Conservation (phyloP, 2,329 filamentous ascomycete species). For the Knoxdaviesia proteae region DNA sequence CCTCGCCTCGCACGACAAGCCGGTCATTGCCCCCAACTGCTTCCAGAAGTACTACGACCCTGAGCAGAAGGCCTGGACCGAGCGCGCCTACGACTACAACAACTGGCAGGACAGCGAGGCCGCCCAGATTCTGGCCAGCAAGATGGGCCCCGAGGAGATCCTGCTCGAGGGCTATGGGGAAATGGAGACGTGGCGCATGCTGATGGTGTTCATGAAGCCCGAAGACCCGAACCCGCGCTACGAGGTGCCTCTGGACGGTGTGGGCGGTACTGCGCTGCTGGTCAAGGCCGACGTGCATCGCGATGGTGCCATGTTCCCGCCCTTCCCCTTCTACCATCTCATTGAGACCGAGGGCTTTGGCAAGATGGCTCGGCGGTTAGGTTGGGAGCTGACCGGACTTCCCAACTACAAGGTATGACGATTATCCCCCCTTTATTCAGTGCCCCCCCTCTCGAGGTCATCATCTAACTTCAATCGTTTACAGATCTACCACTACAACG, state of each 20-base stretch:
- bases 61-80: conserved; percentile 45
- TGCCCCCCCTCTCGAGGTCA: conserved; percentile 1
- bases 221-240: conserved; percentile 30
- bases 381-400: conserved; percentile 70
- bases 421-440: background rate
- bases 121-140: conserved; percentile 51
- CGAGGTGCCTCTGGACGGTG: conserved; percentile 68
- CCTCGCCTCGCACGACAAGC: conserved; percentile 66
- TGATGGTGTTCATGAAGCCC: conserved; percentile 70
- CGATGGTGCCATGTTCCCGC: conserved; percentile 95
- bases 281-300: conserved; percentile 95
- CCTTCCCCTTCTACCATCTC: conserved; percentile 88
- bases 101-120: conserved; percentile 83
- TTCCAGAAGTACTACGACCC: conserved; percentile 66
- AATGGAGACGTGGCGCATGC: conserved; percentile 72
- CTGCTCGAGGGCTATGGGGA: conserved; percentile 83
- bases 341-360: conserved; percentile 97
- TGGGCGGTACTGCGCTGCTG: conserved; percentile 77
- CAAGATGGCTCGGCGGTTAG: conserved; percentile 81
- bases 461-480: conserved; percentile 3
- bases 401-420: conserved; percentile 81
- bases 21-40: conserved; percentile 90
- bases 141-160: conserved; percentile 82
- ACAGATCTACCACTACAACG: conserved; percentile 78
- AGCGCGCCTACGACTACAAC: conserved; percentile 90